Evolutionary conservation across 257 asterid genomes (phyloP).

Genomic region (Asclepias syriaca): DNA sequence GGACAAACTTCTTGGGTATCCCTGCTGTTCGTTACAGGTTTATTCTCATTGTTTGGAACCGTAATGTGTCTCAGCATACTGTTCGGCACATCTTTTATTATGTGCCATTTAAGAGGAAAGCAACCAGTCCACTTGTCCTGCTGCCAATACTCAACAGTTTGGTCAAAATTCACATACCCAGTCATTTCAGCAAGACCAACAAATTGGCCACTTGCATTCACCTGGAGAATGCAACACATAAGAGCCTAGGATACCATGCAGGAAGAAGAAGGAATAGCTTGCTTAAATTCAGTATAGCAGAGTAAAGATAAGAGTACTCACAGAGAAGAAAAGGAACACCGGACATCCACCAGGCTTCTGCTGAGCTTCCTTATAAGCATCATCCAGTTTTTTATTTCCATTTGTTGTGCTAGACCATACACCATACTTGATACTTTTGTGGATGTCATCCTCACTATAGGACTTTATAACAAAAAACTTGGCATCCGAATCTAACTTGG

Average conservation of each 20-base stretch:
- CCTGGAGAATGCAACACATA: conserved; percentile 17
- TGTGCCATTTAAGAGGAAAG: conserved; percentile 43
- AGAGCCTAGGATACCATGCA: background rate
- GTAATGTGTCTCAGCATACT: conserved; percentile 31
- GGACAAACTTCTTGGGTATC: conserved; percentile 45
- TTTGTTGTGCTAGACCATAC: conserved; percentile 52
- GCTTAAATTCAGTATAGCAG: background rate
- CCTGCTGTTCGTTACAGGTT: conserved; percentile 51
- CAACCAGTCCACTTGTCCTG: conserved; percentile 53
- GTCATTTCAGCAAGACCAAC: conserved; percentile 49
- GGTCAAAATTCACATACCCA: conserved; percentile 36
- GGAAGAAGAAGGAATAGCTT: background rate
- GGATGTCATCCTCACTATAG: conserved; percentile 51
- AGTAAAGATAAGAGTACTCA: conserved; percentile 14
- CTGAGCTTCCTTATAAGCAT: conserved; percentile 40
- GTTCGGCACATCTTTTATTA: conserved; percentile 40
- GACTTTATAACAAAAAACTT: conserved; percentile 45
- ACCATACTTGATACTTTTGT: conserved; percentile 47
- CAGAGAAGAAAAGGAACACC: conserved; percentile 42
- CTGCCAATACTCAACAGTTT: conserved; percentile 39
- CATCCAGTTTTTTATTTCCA: conserved; percentile 48
- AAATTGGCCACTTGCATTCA: conserved; percentile 48
- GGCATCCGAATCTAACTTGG: conserved; percentile 32
- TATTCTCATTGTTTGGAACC: conserved; percentile 42
- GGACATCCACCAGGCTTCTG: conserved; percentile 31